Base-by-base conservation (phyloP, 2,329 filamentous ascomycete species). In the Colletotrichum camelliae region DNA sequence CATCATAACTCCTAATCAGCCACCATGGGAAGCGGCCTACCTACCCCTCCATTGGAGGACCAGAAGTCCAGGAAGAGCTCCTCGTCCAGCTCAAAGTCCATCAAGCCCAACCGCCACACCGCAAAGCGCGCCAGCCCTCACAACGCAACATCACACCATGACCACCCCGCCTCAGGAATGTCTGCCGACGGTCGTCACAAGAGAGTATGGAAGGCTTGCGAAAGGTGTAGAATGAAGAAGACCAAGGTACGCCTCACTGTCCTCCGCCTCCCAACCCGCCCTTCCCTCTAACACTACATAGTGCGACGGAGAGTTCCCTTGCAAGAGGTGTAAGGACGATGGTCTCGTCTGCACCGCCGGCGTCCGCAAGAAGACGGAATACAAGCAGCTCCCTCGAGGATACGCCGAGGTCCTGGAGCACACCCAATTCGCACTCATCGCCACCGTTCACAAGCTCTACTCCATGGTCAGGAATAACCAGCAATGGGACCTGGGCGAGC, bases 181-280 rank as follows among this genome's bases (percentile, higher is more conserved):
- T 78, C 82, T 68, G 64, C 73, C 29, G 91, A 92, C 78, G 88
- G 88, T 64, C 87, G 91, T 77, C 90, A 93, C 80, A 93, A 93
- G 85, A 86, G 91, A 78, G 91, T 93, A 70, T 93, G 91, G 91
- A 93, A 93, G 81, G 91, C 91, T 21, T 93, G 91, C 78, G 91
- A 93, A 83, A 86, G 91, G 78, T 93, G 91, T 86, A 86, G 91
- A 78, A 93, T 93, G 90, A 93, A 93, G 87, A 93, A 93, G 86
- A 93, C 91, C 70, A 93, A 93, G 91, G 91, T 91, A 84, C 8
- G 61, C 64, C 12, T 37, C n/a, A 21, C 31, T 15, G 61, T 35
- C 15, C 35, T 8, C 61, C 33, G 15, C 61, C 16, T 24, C 13
- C 16, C 33, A 13, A 13, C 7, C 64, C 48, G 55, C 31, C n/a